Base-by-base conservation (phyloP, 805 yeast species). In the Pichia paraexigua region DNA sequence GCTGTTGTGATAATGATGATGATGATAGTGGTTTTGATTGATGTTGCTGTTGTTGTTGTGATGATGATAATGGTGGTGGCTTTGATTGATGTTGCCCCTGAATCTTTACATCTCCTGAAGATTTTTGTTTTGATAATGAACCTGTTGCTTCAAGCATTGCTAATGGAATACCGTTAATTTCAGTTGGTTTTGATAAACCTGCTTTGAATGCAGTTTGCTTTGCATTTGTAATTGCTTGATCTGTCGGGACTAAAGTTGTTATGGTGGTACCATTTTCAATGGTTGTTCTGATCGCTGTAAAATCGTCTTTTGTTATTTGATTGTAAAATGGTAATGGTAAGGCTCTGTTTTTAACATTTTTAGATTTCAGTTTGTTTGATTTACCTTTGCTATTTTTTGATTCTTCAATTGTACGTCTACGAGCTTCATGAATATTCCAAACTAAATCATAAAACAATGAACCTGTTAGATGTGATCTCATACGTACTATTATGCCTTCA, bases 341-440 rank as follows among this genome's bases (percentile, higher is more conserved):
- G 8, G 85, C 75, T 68, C 66, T 65, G 57, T 51, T 59, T 51
- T 30, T 21, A 35, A 55, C 51, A 21, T 50, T 45, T 32, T 57
- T 60, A 4, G 43, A 45, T 17, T 43, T 49, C 2, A 10, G 3
- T 5, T 46, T 27, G 15, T 50, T 42, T 2, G 45, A 30, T 1
- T n/a, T 45, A 10, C 32, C 25, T 20, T 25, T 53, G 9, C 68
- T 65, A 39, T 67, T 63, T 30, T 73, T 71, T 17, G 47, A 46
- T 43, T 65, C 67, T 53, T 74, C 78, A 46, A 75, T 60, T 39
- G 78, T 75, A 49, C 95, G 72, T 63, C 97, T 74, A 64, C 95
- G 75, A 0, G 96, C 97, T 63, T 91, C 97, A 67, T 91, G 97
- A 46, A 91, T 85, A 65, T 95, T 86, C 90, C 96, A 90, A 13